Evolutionary conservation across 768 basidiomycete genomes (phyloP).

Genomic region (Tylopilus balloui): DNA sequence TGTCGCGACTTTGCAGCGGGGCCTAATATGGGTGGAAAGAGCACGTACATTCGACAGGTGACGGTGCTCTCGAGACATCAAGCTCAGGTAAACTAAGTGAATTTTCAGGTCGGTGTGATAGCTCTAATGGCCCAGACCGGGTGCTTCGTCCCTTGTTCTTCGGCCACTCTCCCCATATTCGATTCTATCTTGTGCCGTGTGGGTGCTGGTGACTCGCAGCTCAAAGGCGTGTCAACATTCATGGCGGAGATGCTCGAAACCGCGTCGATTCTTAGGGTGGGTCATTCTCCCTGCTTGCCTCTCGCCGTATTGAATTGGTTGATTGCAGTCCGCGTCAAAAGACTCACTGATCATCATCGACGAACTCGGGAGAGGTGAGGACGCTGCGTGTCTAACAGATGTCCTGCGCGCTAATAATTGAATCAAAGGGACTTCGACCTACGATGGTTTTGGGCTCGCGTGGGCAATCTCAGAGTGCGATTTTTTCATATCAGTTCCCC

Average conservation of each 20-base stretch:
- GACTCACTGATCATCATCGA: conserved; percentile 97
- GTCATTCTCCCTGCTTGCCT: conserved; percentile 19
- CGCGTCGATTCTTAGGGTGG: conserved; percentile 84
- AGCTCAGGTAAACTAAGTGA: neutral
- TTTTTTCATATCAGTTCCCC: neutral
- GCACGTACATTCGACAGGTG: conserved; percentile 92
- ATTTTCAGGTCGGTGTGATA: conserved; percentile 79
- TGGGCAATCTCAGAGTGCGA: conserved; percentile 98
- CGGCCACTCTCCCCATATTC: conserved; percentile 85
- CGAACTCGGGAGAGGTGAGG: conserved; percentile 82
- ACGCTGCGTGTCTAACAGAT: neutral
- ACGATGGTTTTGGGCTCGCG: conserved; percentile 95
- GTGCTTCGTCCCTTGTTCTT: conserved; percentile 89
- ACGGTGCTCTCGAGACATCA: neutral
- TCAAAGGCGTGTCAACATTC: conserved; percentile 97
- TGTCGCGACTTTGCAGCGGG: conserved; percentile 52
- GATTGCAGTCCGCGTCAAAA: conserved; percentile 78
- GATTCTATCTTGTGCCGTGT: conserved; percentile 95
- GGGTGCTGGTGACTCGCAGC: conserved; percentile 94
- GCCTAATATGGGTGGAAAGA: conserved; percentile 99
- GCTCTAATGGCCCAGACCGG: conserved; percentile 95
- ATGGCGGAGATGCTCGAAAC: conserved; percentile 99
- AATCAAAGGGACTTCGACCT: conserved; percentile 80
- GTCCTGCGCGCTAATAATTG: conserved; percentile 1
- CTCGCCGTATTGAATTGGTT: neutral